Evolutionary conservation across 139 green algal species (phyloP).

Genomic region (Pleodorina starrii): DNA sequence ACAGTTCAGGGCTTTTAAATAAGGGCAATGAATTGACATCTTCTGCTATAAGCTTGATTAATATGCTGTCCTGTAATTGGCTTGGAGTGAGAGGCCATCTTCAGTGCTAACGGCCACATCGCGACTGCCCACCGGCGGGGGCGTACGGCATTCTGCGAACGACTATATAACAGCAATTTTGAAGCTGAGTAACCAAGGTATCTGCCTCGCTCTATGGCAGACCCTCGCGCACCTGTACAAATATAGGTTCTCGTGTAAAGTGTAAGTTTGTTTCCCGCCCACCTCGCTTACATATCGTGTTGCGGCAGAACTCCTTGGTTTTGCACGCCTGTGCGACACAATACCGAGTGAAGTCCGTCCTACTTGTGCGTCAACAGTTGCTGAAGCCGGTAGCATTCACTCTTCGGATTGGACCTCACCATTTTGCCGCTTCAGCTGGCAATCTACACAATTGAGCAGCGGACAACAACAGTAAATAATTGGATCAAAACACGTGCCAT

Average conservation of each 20-base stretch:
- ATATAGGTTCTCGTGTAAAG: not conserved
- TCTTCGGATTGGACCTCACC: too few species aligned
- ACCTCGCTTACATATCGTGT: not conserved
- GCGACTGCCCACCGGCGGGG: constrained; percentile 19
- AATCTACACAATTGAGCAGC: not conserved
- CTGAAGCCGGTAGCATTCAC: too few species aligned
- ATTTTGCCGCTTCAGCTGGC: too few species aligned
- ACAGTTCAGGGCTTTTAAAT: too few species aligned
- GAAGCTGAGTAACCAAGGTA: not conserved
- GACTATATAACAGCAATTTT: not conserved
- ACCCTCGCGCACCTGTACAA: not conserved
- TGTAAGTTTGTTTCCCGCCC: not conserved
- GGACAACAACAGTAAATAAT: not conserved
- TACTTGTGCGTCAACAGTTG: too few species aligned
- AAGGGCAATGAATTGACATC: too few species aligned
- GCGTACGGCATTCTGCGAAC: constrained; percentile 8
- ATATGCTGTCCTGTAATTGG: too few species aligned
- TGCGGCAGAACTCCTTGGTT: too few species aligned
- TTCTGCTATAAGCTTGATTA: too few species aligned
- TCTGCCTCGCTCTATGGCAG: not conserved
- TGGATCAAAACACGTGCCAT: too few species aligned
- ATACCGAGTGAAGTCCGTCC: too few species aligned
- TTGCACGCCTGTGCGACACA: too few species aligned
- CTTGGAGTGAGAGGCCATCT: not conserved
- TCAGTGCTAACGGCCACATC: constrained; percentile 17